These are phyloP conservation scores for Casuarina glauca DNA, from an alignment of 306 rosid species.

Conservation along the genomic window DNA sequence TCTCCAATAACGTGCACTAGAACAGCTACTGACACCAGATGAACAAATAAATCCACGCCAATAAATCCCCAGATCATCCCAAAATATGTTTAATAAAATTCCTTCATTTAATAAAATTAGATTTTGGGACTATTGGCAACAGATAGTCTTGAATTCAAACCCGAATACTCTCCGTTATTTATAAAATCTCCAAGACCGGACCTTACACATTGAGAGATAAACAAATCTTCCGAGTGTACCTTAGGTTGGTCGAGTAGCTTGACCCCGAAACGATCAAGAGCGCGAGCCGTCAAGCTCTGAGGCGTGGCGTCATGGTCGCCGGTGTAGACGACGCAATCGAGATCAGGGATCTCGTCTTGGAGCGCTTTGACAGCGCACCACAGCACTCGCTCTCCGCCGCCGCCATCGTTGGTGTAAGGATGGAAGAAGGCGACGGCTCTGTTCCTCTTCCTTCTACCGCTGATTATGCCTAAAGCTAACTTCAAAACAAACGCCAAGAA, in stretches of 20 bases:
- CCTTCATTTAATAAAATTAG: too few relatives aligned
- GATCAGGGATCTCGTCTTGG: slow-evolving; percentile 62
- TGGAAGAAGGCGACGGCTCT: slow-evolving; percentile 86
- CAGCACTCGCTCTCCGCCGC: slow-evolving; percentile 88
- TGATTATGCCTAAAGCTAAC: slow-evolving; percentile 26
- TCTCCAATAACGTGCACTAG: background rate
- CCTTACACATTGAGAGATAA: too few relatives aligned
- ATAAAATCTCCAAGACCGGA: background rate
- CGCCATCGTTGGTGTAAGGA: slow-evolving; percentile 91
- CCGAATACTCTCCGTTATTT: too few relatives aligned
- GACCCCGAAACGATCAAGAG: slow-evolving; percentile 83
- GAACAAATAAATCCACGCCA: background rate
- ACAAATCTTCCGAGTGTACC: slow-evolving; percentile 29
- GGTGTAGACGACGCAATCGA: slow-evolving; percentile 69
- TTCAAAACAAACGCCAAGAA: slow-evolving; percentile 25
- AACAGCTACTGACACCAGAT: background rate
- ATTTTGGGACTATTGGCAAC: too few relatives aligned
- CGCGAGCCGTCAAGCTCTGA: slow-evolving; percentile 56
- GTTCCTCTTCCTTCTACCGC: slow-evolving; percentile 48
- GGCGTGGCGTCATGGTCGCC: slow-evolving; percentile 90
- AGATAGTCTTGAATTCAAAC: too few relatives aligned
- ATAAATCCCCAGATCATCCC: too few relatives aligned
- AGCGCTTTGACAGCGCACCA: slow-evolving; percentile 92
- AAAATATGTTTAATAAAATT: too few relatives aligned
- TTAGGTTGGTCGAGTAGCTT: slow-evolving; percentile 51